Percentiles rank a stretch among this genome's conserved stretches.
Conservation (phyloP, 208 protist genomes). For the Trypanosomatidae sp. region DNA sequence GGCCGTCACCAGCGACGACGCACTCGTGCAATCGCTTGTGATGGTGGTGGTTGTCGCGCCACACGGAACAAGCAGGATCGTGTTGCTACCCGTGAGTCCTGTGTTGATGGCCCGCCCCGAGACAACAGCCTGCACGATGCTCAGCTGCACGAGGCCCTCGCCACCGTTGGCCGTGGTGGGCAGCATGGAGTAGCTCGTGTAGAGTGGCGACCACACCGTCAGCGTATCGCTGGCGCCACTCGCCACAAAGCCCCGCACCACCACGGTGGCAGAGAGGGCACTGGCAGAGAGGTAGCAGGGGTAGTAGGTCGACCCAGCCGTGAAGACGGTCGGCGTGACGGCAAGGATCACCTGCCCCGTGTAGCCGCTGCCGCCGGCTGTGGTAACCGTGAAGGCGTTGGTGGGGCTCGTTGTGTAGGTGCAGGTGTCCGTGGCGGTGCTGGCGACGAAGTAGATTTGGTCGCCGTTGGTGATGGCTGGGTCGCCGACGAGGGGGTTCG, state of each 20-base stretch:
- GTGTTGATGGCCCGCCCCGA: slow-evolving; percentile 49
- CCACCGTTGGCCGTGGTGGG: slow-evolving; percentile 43
- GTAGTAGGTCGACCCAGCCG: slow-evolving; percentile 35
- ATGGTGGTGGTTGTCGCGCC: slow-evolving; percentile 10
- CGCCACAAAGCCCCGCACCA: slow-evolving; percentile 30
- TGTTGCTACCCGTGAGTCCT: slow-evolving; percentile 51
- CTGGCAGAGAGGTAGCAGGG: slow-evolving; percentile 45
- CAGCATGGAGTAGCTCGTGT: slow-evolving; percentile 45
- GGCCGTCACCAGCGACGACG: slow-evolving; percentile 38
- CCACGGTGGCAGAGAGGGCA: slow-evolving; percentile 72
- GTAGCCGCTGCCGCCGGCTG: slow-evolving; percentile 33
- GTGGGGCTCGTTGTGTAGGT: slow-evolving; percentile 19
- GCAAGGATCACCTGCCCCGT: slow-evolving; percentile 36
- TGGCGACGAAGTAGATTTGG: slow-evolving; percentile 59
- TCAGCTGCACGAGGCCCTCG: slow-evolving; percentile 50
- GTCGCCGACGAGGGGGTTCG: slow-evolving; percentile 55
- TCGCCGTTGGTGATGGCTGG: slow-evolving; percentile 58
- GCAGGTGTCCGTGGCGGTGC: slow-evolving; percentile 13
- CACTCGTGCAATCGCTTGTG: slow-evolving; percentile 33
- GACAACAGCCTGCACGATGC: slow-evolving; percentile 37
- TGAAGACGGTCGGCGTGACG: too few species aligned
- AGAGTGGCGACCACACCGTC: slow-evolving; percentile 71
- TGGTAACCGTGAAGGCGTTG: slow-evolving; percentile 43
- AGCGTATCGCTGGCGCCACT: slow-evolving; percentile 22
- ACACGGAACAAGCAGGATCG: slow-evolving; percentile 73